Base-by-base conservation (phyloP, 2,329 filamentous ascomycete genomes). In the Aspergillus eucalypticola region DNA sequence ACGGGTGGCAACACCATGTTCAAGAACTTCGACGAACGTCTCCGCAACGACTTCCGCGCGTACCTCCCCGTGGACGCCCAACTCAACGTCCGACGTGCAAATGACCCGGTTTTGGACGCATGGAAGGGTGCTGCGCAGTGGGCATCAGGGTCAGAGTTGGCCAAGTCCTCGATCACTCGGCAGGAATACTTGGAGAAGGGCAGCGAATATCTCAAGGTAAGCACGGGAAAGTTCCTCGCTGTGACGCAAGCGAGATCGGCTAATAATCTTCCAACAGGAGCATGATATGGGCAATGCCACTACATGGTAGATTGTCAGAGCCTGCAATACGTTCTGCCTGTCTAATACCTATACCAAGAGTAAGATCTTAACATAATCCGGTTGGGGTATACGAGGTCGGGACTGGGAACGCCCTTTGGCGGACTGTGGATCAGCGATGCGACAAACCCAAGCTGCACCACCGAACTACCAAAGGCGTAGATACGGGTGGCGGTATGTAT, bases 1-100 rank as follows among this genome's bases (percentile, higher is more conserved):
- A 98, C 94, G 0, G 94, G 95, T n/a, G 95, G 96, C 15, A 94
- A 94, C 74, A 92, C 90, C 0, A 78, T 96, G 49, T 96, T 97
- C 77, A 79, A 85, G 60, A 90, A 90, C 64, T 96, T 99, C 71
- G 92, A 97, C 70, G 89, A 96, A 69, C 82, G 94, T 29, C 79
- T 98, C 62, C 81, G 84, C 54, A 83, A 84, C 29, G 94, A 95
- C 51, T 79, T 98, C 56, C 83, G 85, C 39, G 86, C 88, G 0
- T 84, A 91, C 61, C 75, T 97, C 66, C 90, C 92, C 2, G 83
- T 87, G 13, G 88, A 87, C 11, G 80, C 87, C 17, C 81, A 84
- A 29, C 78, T 97, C n/a, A 76, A 74, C 10, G 86, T 96, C 19
- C 84, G 95, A 44, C 85, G 85, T 52, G 95, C 95, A 0, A 79